Evolutionary conservation across 352 stramenopile genomes (phyloP), one percentile per base, ranked within the genome.

Genomic region (Phytophthora cactorum): DNA sequence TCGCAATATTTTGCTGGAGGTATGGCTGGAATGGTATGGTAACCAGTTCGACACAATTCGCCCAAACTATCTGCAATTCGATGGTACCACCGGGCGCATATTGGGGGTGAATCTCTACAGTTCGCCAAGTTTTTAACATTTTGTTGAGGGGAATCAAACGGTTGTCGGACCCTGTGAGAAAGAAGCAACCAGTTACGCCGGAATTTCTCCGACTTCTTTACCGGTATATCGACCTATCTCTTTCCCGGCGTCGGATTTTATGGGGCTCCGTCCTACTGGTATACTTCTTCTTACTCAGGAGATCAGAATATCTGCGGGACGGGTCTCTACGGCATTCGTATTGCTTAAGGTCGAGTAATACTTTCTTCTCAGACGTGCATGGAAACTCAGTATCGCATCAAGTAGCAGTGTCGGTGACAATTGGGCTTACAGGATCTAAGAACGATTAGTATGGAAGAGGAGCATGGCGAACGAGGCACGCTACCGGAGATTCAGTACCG

Each of bases 181-280:
- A 63, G 38, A 63, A 62, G 32, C 52, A 63, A 10, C 52, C 52
- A 3, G 8, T 68, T 14, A 63, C 15, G 31, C 52, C 44, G 44
- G 52, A 15, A 17, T 63, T 62, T 39, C 36, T 68, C 8, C 52
- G 52, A n/a, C 52, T 63, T 3, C 36, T 68, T 11, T 17, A 58
- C 8, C 41, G 10, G 8, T 32, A 7, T 1, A 29, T 55, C n/a
- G 32, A 53, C 6, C 17, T 68, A 3, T 36, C 27, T 2, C 44
- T 47, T 1, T 44, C 61, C 12, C 15, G 36, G 1, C 32, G 45
- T 8, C 45, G 61, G 2, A 45, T 68, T 0, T 1, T 63, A 27
- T 68, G 60, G 61, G 61, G 50, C 27, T 46, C 52, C 43, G 12
- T 49, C 15, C 15, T 68, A 4, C 15, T 62, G 7, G 36, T 8